These are phyloP conservation scores for Cenchrus purpureus DNA, from an alignment of 176 grass and related monocot species.

Conservation along the genomic window DNA sequence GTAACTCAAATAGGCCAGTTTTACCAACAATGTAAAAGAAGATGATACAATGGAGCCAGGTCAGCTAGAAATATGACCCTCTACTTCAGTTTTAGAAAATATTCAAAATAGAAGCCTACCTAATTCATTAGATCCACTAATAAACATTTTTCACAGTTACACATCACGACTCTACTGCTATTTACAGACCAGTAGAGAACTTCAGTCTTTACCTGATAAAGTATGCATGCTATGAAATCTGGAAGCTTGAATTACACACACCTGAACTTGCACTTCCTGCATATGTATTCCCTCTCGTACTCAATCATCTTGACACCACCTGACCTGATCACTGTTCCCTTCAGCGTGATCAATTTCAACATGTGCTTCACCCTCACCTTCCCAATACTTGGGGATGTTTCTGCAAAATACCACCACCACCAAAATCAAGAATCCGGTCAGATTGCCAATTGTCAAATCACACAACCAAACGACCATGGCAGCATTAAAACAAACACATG, in stretches of 20 bases:
- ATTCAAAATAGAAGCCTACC: neutral
- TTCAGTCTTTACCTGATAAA: neutral
- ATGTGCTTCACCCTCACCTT: conserved; percentile 85
- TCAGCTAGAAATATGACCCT: neutral
- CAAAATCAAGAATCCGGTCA: conserved; percentile 5
- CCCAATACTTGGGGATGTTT: conserved; percentile 78
- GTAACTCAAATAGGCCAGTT: conserved; percentile 11
- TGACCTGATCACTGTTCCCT: conserved; percentile 84
- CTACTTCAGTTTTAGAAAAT: neutral
- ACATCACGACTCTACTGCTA: neutral
- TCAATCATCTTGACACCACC: conserved; percentile 92
- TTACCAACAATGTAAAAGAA: neutral
- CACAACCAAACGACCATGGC: neutral
- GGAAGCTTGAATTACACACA: conserved; percentile 48
- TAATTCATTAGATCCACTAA: too few species aligned
- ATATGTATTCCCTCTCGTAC: conserved; percentile 65
- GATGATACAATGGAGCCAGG: neutral
- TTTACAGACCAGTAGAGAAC: neutral
- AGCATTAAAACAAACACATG: conserved; percentile 29
- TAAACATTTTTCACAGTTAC: neutral
- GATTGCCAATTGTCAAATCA: neutral
- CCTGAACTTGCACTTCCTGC: conserved; percentile 75
- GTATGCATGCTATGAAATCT: neutral
- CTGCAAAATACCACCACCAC: conserved; percentile 39
- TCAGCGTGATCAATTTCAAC: conserved; percentile 68